These are phyloP conservation scores for Coffea humblotiana DNA, from an alignment of 305 asterid genomes.

Conservation along the genomic window DNA sequence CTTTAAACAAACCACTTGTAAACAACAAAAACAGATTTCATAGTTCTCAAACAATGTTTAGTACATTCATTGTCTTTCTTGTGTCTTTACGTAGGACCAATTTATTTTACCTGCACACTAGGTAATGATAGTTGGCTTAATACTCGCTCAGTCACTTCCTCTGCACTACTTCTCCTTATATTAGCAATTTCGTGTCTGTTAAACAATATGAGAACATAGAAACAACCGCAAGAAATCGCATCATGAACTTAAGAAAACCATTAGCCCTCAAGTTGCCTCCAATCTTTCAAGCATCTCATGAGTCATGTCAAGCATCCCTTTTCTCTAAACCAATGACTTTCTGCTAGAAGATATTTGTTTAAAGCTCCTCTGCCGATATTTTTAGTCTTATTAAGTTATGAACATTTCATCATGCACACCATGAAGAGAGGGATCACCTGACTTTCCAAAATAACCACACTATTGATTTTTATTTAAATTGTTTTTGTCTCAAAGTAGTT, in stretches of 20 bases:
- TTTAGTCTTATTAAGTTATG: not conserved
- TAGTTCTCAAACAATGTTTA: not conserved
- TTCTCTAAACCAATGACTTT: conserved; percentile 71
- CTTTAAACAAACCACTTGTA: conserved; percentile 14
- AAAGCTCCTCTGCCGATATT: not conserved
- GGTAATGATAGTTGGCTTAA: conserved; percentile 76
- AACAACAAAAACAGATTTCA: not conserved
- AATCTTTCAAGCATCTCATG: conserved; percentile 97
- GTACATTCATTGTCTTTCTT: not conserved
- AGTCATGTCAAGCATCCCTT: conserved; percentile 75
- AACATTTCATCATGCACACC: not conserved
- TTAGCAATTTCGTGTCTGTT: conserved; percentile 76
- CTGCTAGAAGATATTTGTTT: conserved; percentile 41
- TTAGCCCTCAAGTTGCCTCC: conserved; percentile 86
- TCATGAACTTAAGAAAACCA: conserved; percentile 35
- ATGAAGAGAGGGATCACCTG: conserved; percentile 53
- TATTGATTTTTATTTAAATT: conserved; percentile 87
- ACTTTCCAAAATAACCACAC: conserved; percentile 88
- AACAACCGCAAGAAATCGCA: conserved; percentile 12
- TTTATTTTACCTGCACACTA: conserved; percentile 75
- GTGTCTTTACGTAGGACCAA: conserved; percentile 7
- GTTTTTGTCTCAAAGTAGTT: conserved; percentile 86
- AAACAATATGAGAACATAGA: conserved; percentile 25
- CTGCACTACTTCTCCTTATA: conserved; percentile 91
- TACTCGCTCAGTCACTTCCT: conserved; percentile 89